Evolutionary conservation across 106 monocot species (phyloP).

Genomic region (Narthecium ossifragum): DNA sequence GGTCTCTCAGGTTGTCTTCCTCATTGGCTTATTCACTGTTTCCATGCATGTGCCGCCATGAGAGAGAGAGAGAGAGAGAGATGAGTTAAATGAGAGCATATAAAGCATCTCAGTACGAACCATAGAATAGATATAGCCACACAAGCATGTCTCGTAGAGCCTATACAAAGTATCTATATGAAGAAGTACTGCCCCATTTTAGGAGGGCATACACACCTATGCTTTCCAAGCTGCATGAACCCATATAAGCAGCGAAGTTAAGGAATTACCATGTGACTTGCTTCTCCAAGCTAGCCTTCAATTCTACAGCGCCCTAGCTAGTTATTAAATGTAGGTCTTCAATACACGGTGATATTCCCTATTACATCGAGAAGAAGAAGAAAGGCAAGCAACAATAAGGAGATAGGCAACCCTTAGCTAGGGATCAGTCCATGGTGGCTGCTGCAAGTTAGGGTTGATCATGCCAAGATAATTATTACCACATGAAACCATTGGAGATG

Average conservation of each 20-base stretch:
- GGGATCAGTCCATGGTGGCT: constrained; percentile 13
- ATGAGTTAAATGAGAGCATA: neutral
- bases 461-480: constrained; percentile 10
- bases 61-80: constrained; percentile 1
- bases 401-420: neutral
- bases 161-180: neutral
- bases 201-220: neutral
- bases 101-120: neutral
- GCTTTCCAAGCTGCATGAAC: neutral
- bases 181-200: neutral
- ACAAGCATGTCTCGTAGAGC: constrained; percentile 8
- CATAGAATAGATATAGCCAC: neutral
- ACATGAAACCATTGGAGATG: constrained; percentile 10
- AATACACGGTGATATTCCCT: no score
- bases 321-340: no score
- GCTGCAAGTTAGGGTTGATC: constrained; percentile 12
- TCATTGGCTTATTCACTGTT: neutral
- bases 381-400: neutral
- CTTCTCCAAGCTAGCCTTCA: constrained; percentile 3
- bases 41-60: neutral
- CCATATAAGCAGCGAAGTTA: constrained; percentile 3
- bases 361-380: no score
- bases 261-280: constrained; percentile 13
- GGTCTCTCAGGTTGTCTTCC: no score
- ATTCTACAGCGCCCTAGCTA: neutral